phyloP scores from a whole-genome alignment of 1,284 basidiomycete genomes.

The Thecaphora frezii region DNA sequence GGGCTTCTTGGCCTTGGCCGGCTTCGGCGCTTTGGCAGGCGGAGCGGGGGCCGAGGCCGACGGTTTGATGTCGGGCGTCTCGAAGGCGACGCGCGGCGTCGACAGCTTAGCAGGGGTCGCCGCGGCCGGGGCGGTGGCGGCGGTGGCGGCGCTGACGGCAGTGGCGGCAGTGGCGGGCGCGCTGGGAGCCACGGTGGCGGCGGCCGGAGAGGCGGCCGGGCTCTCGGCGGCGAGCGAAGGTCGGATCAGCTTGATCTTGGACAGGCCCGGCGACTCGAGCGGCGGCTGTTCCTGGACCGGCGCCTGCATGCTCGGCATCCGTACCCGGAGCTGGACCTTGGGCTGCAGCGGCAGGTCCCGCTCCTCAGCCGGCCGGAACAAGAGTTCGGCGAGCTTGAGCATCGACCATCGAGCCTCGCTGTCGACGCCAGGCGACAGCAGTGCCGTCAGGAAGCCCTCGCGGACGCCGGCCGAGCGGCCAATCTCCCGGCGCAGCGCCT shows the following conservation, averaged over 20 bases:
- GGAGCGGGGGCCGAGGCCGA: no score
- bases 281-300: conserved; percentile 5
- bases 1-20: conserved; percentile 52
- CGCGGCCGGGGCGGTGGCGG: no score
- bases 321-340: conserved; percentile 66
- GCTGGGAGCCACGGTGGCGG: no score
- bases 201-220: conserved; percentile 7
- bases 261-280: conserved; percentile 24
- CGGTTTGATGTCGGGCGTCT: conserved; percentile 60
- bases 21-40: conserved; percentile 21
- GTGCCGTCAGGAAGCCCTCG: conserved; percentile 53
- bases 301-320: conserved; percentile 45
- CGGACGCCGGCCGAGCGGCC: conserved; percentile 55
- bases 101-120: neutral
- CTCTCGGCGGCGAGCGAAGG: conserved; percentile 11
- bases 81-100: conserved; percentile 35
- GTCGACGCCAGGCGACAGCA: conserved; percentile 65
- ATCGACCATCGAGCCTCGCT: conserved; percentile 86
- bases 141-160: no score
- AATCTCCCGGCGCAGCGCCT: conserved; percentile 51
- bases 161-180: conserved; percentile 12
- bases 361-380: conserved; percentile 69
- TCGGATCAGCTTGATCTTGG: conserved; percentile 39
- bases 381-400: conserved; percentile 86
- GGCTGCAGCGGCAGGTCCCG: conserved; percentile 44